Evolutionary conservation across 805 yeast species (phyloP), one percentile per base, ranked within the genome.

Genomic region (Lipomyces orientalis): DNA sequence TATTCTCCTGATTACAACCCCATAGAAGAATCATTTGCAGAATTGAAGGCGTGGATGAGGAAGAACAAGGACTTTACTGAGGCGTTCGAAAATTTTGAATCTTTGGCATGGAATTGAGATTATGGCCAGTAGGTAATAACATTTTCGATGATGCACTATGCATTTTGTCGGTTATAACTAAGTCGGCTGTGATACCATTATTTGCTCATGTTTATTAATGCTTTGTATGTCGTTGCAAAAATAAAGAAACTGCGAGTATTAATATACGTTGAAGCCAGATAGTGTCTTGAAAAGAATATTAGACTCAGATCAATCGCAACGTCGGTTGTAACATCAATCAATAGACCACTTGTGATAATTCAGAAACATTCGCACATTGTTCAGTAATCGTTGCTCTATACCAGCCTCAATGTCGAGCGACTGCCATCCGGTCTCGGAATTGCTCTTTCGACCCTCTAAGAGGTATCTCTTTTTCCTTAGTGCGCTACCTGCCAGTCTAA

Each of bases 91-190:
- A 12, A 29, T 5, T 51, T 51, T 7, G 33, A 51, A 29, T 39
- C 46, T 39, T 39, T 51, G 33, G 16, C 54, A 51, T 51, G 54
- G 54, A 51, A 51, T 51, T 22, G 54, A 51, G 54, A 51, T 51
- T 31, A 51, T 51, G 54, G 54, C 54, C 54, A n/a, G n/a, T n/a
- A n/a, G n/a, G n/a, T n/a, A n/a, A n/a, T n/a, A n/a, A n/a, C n/a
- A n/a, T n/a, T n/a, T n/a, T n/a, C n/a, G 54, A 51, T 51, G 31
- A 12, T 51, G 54, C 31, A 51, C 19, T 51, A 39, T 39, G 3
- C n/a, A 39, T 16, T 39, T 39, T 12, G 46, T 14, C 29, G 29
- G 29, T 3, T 3, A 25, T 25, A 25, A 25, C 29, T 25, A 25
- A 25, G 29, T 25, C 3, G 3, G 29, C 29, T 25, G 29, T 25